These are phyloP conservation scores for Calonectria crousiana DNA, from an alignment of 2,329 filamentous ascomycete species.

Conservation along the genomic window DNA sequence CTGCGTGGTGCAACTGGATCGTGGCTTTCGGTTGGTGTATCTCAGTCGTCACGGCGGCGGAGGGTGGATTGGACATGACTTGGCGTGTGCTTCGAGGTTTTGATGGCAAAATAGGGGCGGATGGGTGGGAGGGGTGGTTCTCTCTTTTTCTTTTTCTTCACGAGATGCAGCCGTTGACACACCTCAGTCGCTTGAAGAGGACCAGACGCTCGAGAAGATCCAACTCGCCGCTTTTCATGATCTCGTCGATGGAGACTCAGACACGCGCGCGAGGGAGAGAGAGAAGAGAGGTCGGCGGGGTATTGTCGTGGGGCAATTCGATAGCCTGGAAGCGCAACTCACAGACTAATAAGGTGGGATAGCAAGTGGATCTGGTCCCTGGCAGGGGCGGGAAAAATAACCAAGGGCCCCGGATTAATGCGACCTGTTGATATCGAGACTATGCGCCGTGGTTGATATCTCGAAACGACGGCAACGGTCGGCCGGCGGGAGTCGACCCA, in stretches of 20 bases:
- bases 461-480: neutral
- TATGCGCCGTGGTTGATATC: neutral
- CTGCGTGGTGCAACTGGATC: constrained; percentile 36
- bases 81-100: neutral
- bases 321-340: constrained; percentile 38
- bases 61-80: constrained; percentile 42
- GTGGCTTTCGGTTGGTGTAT: constrained; percentile 30
- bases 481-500: neutral
- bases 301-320: constrained; percentile 30
- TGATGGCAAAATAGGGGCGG: neutral
- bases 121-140: neutral
- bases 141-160: constrained; percentile 28
- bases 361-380: constrained; percentile 42
- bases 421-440: constrained; percentile 10
- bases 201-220: constrained; percentile 42
- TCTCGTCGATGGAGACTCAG: constrained; percentile 38
- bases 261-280: constrained; percentile 16
- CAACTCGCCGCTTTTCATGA: constrained; percentile 43
- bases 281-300: constrained; percentile 5
- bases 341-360: constrained; percentile 38
- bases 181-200: constrained; percentile 39
- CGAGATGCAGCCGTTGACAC: constrained; percentile 40
- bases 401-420: neutral
- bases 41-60: constrained; percentile 35
- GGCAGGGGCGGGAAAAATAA: constrained; percentile 36